Evolutionary conservation across 1,284 basidiomycete species (phyloP), one percentile per base, ranked within the genome.

Genomic region (Fomitopsis betulina): DNA sequence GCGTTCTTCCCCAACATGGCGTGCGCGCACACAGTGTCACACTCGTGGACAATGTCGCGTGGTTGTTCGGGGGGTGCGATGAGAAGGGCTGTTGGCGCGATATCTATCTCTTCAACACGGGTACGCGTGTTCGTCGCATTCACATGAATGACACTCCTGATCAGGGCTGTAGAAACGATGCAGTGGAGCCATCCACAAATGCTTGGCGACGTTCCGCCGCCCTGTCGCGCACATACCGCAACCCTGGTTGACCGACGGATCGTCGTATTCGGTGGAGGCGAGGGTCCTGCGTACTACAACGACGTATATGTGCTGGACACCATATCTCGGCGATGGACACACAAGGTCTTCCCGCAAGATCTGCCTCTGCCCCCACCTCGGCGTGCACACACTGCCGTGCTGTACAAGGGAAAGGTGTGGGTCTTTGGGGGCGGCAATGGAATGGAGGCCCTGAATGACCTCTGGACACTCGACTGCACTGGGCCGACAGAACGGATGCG

Each of bases 391-490:
- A 93, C 93, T 0, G 85, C 92, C 2, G 91, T 94, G 25, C 76
- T 86, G 35, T 87, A 93, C 68, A 78, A 80, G 45, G 81, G 83
- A 57, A 88, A 84, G 67, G 80, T 97, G 0, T 92, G 91, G 77
- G 76, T 97, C 3, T 97, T 97, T 68, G 94, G 94, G 4, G 94
- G 95, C 21, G 95, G 94, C 2, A 96, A 95, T 61, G 94, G 94
- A 0, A 80, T 90, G 72, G 86, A 84, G 19, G 94, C 94, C 1
- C 78, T 97, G 60, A 94, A 94, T 67, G 94, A 97, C 70, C 78
- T 96, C 7, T 96, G 94, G 93, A 85, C 87, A 17, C 77, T 96
- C 15, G 93, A 96, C 61, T 82, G 91, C 0, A 66, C 68, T 30
- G 71, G 71, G 3, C 69, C 76, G 55, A 68, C 74, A n/a, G 74